These are phyloP conservation scores for Ceratobasidium sp. DNA, from an alignment of 1,284 basidiomycete species.

Conservation along the genomic window DNA sequence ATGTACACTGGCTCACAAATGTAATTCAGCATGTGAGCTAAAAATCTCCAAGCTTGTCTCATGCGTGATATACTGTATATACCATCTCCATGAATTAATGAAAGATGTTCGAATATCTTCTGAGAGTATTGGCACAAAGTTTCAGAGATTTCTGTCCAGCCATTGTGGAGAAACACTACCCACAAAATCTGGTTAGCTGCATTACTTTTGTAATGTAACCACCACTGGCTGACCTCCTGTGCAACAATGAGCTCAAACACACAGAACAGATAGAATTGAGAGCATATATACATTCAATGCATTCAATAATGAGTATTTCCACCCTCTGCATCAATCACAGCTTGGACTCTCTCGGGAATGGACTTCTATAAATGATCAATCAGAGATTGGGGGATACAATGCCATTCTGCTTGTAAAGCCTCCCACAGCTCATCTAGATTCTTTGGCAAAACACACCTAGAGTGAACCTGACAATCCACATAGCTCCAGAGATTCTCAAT, in stretches of 20 bases:
- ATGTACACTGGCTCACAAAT: neutral
- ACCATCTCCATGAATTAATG: neutral
- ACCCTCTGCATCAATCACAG: neutral
- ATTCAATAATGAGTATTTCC: constrained; percentile 1
- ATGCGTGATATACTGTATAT: neutral
- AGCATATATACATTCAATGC: neutral
- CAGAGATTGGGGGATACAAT: constrained; percentile 6
- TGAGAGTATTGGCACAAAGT: neutral
- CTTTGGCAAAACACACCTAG: neutral
- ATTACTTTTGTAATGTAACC: constrained; percentile 36
- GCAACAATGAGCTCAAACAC: neutral
- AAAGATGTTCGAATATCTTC: neutral
- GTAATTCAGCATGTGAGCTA: constrained; percentile 17
- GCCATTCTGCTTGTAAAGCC: constrained; percentile 15
- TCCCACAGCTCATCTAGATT: constrained; percentile 27
- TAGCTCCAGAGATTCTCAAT: constrained; percentile 22
- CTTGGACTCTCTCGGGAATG: constrained; percentile 7
- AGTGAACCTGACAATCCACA: constrained; percentile 16
- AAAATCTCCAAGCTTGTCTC: neutral
- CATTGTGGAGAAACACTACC: neutral
- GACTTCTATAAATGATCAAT: constrained; percentile 21
- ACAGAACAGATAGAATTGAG: neutral
- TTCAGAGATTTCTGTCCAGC: neutral
- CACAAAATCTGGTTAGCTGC: neutral
- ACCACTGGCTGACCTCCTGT: neutral